Evolutionary conservation across 2,329 filamentous ascomycete genomes (phyloP).

Genomic region (Pseudogymnoascus sp.): DNA sequence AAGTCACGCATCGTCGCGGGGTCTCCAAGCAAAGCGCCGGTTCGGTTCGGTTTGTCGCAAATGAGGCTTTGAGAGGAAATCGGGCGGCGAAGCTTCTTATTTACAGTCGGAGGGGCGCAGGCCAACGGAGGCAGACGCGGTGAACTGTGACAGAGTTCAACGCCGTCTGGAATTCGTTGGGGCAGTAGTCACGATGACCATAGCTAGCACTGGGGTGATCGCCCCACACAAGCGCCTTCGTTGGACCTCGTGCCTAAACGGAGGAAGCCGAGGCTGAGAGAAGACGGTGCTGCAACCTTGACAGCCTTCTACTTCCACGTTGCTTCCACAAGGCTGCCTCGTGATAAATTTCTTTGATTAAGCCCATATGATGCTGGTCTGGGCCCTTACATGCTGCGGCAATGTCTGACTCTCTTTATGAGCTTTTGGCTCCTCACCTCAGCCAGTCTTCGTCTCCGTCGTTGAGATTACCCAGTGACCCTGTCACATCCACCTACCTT

Average conservation of each 20-base stretch:
- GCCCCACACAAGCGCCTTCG: conserved; percentile 1
- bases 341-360: not conserved
- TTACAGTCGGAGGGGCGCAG: not conserved
- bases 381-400: conserved; percentile 12
- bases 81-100: not conserved
- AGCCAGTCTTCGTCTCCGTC: conserved; percentile 34
- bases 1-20: conserved; percentile 57
- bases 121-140: not conserved
- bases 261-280: not conserved
- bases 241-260: conserved; percentile 1
- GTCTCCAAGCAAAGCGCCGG: not conserved
- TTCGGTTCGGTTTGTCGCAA: not conserved
- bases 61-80: not conserved
- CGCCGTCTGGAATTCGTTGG: not conserved
- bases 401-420: conserved; percentile 69
- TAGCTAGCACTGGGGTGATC: not conserved
- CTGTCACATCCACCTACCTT: conserved; percentile 63
- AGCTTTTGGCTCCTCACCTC: conserved; percentile 61
- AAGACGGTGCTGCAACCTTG: not conserved
- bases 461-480: conserved; percentile 32
- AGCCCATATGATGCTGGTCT: conserved; percentile 3
- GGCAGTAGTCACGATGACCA: conserved; percentile 6
- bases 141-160: not conserved
- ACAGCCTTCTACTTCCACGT: not conserved
- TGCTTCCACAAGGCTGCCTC: conserved; percentile 4